These are phyloP conservation scores for Lichtheimia corymbifera DNA, from an alignment of 371 early-diverging fungal species.

Conservation along the genomic window DNA sequence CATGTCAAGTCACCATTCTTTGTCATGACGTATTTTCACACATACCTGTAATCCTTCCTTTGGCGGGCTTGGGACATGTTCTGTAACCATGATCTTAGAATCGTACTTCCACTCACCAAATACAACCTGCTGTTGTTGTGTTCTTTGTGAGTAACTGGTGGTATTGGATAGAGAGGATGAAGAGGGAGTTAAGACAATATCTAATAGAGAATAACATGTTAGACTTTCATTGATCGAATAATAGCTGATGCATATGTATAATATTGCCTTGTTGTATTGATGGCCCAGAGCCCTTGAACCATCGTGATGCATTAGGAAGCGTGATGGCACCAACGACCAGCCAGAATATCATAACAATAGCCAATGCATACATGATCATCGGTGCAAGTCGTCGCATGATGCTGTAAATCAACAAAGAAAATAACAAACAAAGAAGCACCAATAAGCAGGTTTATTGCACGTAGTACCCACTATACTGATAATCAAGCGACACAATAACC, in stretches of 20 bases:
- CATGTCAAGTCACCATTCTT: too few relatives aligned
- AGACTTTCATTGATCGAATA: too few relatives aligned
- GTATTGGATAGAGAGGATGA: too few relatives aligned
- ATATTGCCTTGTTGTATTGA: conserved; percentile 21
- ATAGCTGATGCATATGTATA: too few relatives aligned
- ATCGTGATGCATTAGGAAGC: conserved; percentile 20
- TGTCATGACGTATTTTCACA: too few relatives aligned
- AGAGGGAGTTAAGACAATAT: too few relatives aligned
- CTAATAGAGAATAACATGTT: too few relatives aligned
- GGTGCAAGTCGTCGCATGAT: conserved; percentile 19
- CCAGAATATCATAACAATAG: conserved; percentile 21
- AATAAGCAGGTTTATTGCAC: not conserved
- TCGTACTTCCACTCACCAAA: conserved; percentile 22
- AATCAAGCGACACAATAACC: too few relatives aligned
- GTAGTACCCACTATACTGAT: too few relatives aligned
- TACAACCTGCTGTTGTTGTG: conserved; percentile 3
- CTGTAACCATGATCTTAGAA: conserved; percentile 6
- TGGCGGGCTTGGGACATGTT: conserved; percentile 17
- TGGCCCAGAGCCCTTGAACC: conserved; percentile 18
- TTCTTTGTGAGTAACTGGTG: not conserved
- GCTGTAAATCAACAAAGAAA: not conserved
- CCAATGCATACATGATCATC: conserved; percentile 17
- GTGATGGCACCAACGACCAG: conserved; percentile 24
- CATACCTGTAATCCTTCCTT: conserved; percentile 21
- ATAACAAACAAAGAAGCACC: not conserved